Base-by-base conservation (phyloP, 179 eudicot species). In the Corrigiola litoralis region DNA sequence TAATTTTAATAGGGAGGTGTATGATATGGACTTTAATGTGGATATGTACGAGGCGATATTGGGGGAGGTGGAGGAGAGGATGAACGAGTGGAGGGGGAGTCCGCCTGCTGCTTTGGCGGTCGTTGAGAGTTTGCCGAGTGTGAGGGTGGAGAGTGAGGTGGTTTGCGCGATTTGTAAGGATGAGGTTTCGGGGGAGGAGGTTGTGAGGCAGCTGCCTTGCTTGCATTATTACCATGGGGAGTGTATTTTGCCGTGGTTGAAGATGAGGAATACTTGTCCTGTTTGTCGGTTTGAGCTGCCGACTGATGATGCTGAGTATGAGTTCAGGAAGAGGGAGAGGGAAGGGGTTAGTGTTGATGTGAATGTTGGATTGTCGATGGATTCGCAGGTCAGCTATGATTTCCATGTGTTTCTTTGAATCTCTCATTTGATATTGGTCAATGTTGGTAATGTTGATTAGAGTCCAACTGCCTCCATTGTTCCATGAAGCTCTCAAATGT, bases 221-320 rank as follows among this genome's bases (percentile, higher is more conserved):
- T 67, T 68, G 18, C 84, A 80, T 67, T 77, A 67, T 48, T 80
- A 80, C 58, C 84, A 80, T 42, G 71, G 76, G 36, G 81, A 80
- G 7, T 80, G 84, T 64, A 77, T 80, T 17, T 36, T 73, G 29
- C 84, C 79, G 13, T 80, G 84, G 84, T 56, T 80, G 71, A 74
- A 57, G 24, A 67, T 77, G 18, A 61, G 81, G 1, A 80, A 80
- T 64, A 72, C 84, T 41, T 80, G 84, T 60, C 84, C 84, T 38
- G 76, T 80, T 64, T 80, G 84, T 77, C 59, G 84, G 41, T 66
- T 45, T 70, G 84, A 80, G 69, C 60, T 80, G 57, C 76, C 79
- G 4, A 80, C 84, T 4, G 84, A 80, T 70, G 84, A 80, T 70
- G 63, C 71, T 2, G 81, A 80, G 59, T 80, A 80, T 16, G 84